Conservation (phyloP, 2,329 filamentous ascomycete genomes). For the Fusarium devonianum region DNA sequence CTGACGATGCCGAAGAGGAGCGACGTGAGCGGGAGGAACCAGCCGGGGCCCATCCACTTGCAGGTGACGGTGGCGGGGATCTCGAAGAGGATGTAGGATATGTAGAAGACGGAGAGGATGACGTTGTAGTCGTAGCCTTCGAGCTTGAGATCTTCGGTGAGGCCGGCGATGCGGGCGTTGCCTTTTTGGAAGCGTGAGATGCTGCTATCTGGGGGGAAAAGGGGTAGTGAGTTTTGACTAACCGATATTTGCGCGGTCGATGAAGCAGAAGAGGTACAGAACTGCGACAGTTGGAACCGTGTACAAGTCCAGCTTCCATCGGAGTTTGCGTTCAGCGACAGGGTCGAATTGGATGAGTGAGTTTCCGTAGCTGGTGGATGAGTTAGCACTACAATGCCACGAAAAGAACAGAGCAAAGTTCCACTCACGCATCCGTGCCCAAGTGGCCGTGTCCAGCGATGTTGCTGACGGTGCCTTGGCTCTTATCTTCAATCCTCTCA, state of each 20-base stretch:
- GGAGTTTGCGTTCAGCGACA: conserved; percentile 62
- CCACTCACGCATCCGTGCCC: conserved; percentile 39
- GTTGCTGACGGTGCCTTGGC: conserved; percentile 26
- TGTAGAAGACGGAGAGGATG: conserved; percentile 68
- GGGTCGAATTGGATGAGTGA: conserved; percentile 39
- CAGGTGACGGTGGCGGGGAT: conserved; percentile 69
- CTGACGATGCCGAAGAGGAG: conserved; percentile 66
- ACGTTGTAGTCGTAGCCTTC: conserved; percentile 68
- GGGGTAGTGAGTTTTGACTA: conserved; percentile 31
- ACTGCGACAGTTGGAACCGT: conserved; percentile 71
- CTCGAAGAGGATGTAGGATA: conserved; percentile 71
- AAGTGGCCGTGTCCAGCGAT: conserved; percentile 33
- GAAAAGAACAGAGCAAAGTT: neutral
- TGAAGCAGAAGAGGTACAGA: conserved; percentile 77
- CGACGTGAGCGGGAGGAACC: conserved; percentile 66
- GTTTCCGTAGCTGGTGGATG: conserved; percentile 33
- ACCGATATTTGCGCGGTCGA: conserved; percentile 78
- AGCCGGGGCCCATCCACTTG: conserved; percentile 70
- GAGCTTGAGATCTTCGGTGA: conserved; percentile 63
- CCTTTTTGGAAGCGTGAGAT: conserved; percentile 21
- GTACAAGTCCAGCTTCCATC: conserved; percentile 70
- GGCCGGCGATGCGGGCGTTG: conserved; percentile 64
- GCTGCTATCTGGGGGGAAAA: neutral
- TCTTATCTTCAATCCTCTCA: conserved; percentile 29
- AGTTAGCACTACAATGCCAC: conserved; percentile 5